Conservation (phyloP, 192 early-diverging fungal genomes). For the Lobosporangium transversale region DNA sequence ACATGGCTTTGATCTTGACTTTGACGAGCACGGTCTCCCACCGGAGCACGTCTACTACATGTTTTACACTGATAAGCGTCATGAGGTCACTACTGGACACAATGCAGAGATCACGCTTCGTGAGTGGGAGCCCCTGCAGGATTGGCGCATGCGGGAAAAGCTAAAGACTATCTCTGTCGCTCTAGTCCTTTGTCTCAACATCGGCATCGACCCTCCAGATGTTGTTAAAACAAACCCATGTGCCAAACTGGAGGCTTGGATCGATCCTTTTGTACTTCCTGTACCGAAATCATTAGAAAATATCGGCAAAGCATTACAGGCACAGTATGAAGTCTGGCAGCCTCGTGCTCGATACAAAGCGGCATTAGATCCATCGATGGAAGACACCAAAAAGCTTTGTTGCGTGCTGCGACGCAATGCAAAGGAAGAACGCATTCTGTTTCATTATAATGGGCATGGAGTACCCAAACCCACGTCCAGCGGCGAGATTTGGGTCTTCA, state of each 20-base stretch:
- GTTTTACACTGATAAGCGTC: slow-evolving; percentile 67
- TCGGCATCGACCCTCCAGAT: slow-evolving; percentile 96
- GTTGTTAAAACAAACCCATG: slow-evolving; percentile 86
- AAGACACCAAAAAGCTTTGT: slow-evolving; percentile 93
- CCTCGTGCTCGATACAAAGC: slow-evolving; percentile 83
- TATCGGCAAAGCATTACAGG: slow-evolving; percentile 91
- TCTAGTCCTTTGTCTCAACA: slow-evolving; percentile 92
- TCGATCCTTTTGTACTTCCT: slow-evolving; percentile 85
- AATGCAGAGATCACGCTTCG: slow-evolving; percentile 41
- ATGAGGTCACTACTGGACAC: slow-evolving; percentile 55
- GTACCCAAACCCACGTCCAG: slow-evolving; percentile 93
- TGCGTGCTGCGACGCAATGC: slow-evolving; percentile 81
- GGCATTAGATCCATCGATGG: slow-evolving; percentile 90
- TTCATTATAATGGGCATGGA: slow-evolving; percentile 99
- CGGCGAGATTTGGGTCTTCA: slow-evolving; percentile 99
- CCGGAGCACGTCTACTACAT: slow-evolving; percentile 55
- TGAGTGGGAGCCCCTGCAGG: slow-evolving; percentile 54
- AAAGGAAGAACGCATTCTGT: slow-evolving; percentile 94
- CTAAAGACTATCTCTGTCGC: slow-evolving; percentile 88
- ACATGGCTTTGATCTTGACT: slow-evolving; percentile 62
- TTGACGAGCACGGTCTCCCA: slow-evolving; percentile 60
- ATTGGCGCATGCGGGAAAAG: slow-evolving; percentile 67
- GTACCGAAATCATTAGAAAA: slow-evolving; percentile 84
- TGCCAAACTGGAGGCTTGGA: slow-evolving; percentile 95
- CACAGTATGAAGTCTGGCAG: slow-evolving; percentile 93